Conservation (phyloP, 1,284 basidiomycete genomes). For the Ganoderma boninense region DNA sequence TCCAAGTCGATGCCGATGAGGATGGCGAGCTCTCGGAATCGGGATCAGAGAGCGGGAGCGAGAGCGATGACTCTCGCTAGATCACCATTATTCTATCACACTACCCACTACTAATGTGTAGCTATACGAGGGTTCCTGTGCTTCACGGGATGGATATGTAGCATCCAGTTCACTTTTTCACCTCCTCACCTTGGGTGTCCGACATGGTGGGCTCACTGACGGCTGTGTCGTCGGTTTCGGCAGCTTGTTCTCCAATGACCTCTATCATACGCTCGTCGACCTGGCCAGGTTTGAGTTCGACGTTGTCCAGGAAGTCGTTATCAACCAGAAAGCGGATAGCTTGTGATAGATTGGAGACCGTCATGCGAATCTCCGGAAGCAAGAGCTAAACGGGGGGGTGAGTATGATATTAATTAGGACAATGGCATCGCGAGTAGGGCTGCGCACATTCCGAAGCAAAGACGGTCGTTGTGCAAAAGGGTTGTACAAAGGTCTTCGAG, state of each 20-base stretch:
- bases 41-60: constrained; percentile 47
- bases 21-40: constrained; percentile 40
- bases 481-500: constrained; percentile 64
- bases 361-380: constrained; percentile 88
- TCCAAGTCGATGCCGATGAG: constrained; percentile 67
- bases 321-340: constrained; percentile 93
- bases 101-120: constrained; percentile 28
- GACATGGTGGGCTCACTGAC: background rate
- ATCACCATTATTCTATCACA: constrained; percentile 21
- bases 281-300: constrained; percentile 86
- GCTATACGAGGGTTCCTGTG: constrained; percentile 19
- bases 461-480: constrained; percentile 74
- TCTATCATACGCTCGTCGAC: constrained; percentile 75
- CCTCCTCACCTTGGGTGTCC: background rate
- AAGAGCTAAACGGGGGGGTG: constrained; percentile 64
- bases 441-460: constrained; percentile 78
- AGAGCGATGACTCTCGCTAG: constrained; percentile 37
- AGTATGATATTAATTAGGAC: background rate
- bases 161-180: constrained; percentile 26
- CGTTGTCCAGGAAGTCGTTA: constrained; percentile 88
- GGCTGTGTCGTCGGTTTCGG: constrained; percentile 11
- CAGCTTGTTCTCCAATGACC: constrained; percentile 51
- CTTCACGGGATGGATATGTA: constrained; percentile 19
- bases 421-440: background rate
- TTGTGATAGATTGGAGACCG: constrained; percentile 93